Percentiles rank a stretch among this genome's conserved stretches.
Conservation (phyloP, 163 green algal species). For the Scenedesmus sp. region DNA sequence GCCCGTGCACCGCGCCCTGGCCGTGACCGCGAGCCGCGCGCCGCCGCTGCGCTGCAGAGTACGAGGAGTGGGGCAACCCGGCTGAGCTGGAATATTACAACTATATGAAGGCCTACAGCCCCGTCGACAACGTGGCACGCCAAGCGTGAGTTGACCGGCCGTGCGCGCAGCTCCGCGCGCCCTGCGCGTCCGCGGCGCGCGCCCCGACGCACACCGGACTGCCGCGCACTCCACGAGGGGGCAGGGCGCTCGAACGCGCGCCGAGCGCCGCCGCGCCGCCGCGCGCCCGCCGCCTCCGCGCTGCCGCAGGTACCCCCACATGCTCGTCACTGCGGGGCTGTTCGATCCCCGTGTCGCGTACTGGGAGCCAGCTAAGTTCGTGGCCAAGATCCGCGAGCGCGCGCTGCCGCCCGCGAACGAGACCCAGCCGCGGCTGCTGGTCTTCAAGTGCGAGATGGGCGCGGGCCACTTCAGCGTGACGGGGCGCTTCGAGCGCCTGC, state of each 20-base stretch:
- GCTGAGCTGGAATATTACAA: slow-evolving; percentile 42
- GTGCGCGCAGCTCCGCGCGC: too few relatives aligned
- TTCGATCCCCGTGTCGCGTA: slow-evolving; percentile 92
- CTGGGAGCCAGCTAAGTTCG: slow-evolving; percentile 71
- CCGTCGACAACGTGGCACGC: slow-evolving; percentile 72
- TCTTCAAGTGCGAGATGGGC: slow-evolving; percentile 67
- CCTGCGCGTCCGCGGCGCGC: too few relatives aligned
- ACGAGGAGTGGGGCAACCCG: slow-evolving; percentile 75
- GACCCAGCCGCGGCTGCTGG: slow-evolving; percentile 47
- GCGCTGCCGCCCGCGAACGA: too few relatives aligned
- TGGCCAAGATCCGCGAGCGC: slow-evolving; percentile 65
- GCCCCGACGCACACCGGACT: too few relatives aligned
- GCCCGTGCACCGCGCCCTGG: too few relatives aligned
- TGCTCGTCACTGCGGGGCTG: slow-evolving; percentile 91
- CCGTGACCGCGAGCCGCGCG: too few relatives aligned
- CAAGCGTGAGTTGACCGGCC: slow-evolving; percentile 41
- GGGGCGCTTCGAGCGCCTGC: slow-evolving; percentile 84
- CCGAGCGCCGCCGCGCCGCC: too few relatives aligned
- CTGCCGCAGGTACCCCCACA: slow-evolving; percentile 87
- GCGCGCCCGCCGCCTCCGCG: too few relatives aligned
- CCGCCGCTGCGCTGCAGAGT: too few relatives aligned
- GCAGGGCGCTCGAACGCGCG: too few relatives aligned
- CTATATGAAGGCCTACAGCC: slow-evolving; percentile 87
- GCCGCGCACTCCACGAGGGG: too few relatives aligned
- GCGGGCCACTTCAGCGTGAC: slow-evolving; percentile 76